phyloP scores from a whole-genome alignment of 78 protist genomes.

The Pelomyxa schiedti region DNA sequence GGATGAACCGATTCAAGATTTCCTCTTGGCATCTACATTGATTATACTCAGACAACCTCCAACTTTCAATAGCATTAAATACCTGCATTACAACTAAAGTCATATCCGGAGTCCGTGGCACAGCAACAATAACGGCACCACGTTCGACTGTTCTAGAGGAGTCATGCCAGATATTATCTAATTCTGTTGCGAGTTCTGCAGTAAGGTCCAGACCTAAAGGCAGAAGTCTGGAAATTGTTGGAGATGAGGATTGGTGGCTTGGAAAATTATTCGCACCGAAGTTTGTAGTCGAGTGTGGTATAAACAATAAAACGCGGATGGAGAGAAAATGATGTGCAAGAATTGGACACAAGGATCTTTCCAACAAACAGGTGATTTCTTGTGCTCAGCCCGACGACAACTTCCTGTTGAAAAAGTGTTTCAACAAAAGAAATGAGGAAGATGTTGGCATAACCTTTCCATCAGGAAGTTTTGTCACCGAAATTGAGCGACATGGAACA shows the following conservation, averaged over 20 bases:
- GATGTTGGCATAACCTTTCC: too few species aligned
- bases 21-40: conserved; percentile 64
- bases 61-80: not conserved
- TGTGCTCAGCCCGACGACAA: conserved; percentile 31
- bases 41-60: not conserved
- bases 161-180: conserved; percentile 12
- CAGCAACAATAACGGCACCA: conserved; percentile 52
- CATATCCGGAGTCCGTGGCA: conserved; percentile 14
- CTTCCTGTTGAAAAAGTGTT: not conserved
- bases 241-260: not conserved
- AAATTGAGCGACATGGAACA: too few species aligned
- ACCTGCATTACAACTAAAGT: not conserved
- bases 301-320: conserved; percentile 52
- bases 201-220: not conserved
- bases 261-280: conserved; percentile 28
- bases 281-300: conserved; percentile 38
- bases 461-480: too few species aligned
- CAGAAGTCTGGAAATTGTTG: not conserved
- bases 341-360: conserved; percentile 2
- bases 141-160: conserved; percentile 51
- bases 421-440: too few species aligned
- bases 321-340: conserved; percentile 45
- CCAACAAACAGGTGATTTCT: conserved; percentile 18
- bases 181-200: not conserved
- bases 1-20: conserved; percentile 67